Percentiles rank a stretch among this genome's conserved stretches.
Evolutionary conservation across 2,329 filamentous ascomycete species (phyloP).

Genomic region (Fusarium drepaniforme): DNA sequence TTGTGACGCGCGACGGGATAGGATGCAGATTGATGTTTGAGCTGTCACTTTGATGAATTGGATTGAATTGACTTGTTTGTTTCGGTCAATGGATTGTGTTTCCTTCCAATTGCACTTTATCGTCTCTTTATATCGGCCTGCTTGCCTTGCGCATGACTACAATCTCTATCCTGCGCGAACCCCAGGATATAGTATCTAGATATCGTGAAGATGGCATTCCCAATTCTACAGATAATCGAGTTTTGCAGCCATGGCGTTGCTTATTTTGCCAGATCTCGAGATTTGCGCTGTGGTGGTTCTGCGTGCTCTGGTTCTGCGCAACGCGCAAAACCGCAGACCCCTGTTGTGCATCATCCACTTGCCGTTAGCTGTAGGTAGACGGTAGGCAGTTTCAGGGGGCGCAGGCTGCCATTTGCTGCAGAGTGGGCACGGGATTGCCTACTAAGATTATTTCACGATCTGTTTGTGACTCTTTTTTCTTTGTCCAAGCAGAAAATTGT

Average conservation of each 20-base stretch:
- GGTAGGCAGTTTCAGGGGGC: background rate
- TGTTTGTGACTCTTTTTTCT: background rate
- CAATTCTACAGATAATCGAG: background rate
- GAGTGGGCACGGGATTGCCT: background rate
- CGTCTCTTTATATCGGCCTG: background rate
- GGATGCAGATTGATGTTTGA: background rate
- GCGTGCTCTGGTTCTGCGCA: slow-evolving; percentile 10
- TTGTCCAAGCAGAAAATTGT: background rate
- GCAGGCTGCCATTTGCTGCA: background rate
- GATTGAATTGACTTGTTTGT: background rate
- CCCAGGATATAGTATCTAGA: background rate
- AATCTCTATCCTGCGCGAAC: background rate
- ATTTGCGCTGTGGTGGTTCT: slow-evolving; percentile 11
- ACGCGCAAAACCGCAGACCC: slow-evolving; percentile 11
- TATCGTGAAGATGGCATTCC: background rate
- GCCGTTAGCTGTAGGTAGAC: background rate
- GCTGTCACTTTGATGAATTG: background rate
- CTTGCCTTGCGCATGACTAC: background rate
- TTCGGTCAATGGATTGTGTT: background rate
- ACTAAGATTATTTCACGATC: background rate
- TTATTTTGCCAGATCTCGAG: too few relatives aligned
- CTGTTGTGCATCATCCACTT: background rate
- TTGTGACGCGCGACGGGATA: background rate
- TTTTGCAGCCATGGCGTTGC: slow-evolving; percentile 3
- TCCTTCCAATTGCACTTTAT: background rate